Evolutionary conservation across 495 filamentous ascomycete species (phyloP).

Genomic region (Talaromyces proteolyticus): DNA sequence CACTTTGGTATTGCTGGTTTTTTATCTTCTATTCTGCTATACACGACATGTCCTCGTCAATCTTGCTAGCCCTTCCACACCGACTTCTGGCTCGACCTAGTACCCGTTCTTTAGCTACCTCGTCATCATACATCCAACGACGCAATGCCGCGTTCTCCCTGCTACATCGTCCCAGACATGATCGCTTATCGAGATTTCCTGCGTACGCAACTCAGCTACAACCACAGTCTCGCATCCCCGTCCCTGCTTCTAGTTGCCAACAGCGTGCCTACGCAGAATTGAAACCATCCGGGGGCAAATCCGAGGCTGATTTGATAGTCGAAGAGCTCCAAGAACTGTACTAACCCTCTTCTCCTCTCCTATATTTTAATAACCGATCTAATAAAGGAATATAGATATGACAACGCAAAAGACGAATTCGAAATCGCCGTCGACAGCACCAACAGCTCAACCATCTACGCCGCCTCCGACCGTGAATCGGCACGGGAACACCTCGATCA

Average conservation of each 20-base stretch:
- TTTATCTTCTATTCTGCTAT: not conserved
- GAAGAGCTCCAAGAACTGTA: conserved; percentile 38
- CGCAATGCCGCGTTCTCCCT: not conserved
- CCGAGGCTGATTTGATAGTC: conserved; percentile 30
- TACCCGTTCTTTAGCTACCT: not conserved
- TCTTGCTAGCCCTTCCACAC: not conserved
- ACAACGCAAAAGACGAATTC: conserved; percentile 40
- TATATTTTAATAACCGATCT: not conserved
- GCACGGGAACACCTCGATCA: conserved; percentile 37
- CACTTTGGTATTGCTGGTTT: too few relatives aligned
- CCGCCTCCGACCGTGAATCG: conserved; percentile 39
- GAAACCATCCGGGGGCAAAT: conserved; percentile 11
- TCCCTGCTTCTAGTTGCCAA: not conserved
- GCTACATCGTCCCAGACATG: not conserved
- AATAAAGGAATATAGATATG: conserved; percentile 16
- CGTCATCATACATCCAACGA: not conserved
- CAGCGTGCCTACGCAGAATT: not conserved
- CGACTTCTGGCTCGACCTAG: not conserved
- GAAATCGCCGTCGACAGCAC: conserved; percentile 44
- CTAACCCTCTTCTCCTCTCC: not conserved
- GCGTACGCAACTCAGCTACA: too few relatives aligned
- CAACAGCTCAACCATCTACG: conserved; percentile 36
- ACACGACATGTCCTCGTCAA: not conserved
- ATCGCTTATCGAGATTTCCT: not conserved
- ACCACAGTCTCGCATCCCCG: not conserved